Conservation (phyloP, 441 rosid species). For the Daphne laureola region DNA sequence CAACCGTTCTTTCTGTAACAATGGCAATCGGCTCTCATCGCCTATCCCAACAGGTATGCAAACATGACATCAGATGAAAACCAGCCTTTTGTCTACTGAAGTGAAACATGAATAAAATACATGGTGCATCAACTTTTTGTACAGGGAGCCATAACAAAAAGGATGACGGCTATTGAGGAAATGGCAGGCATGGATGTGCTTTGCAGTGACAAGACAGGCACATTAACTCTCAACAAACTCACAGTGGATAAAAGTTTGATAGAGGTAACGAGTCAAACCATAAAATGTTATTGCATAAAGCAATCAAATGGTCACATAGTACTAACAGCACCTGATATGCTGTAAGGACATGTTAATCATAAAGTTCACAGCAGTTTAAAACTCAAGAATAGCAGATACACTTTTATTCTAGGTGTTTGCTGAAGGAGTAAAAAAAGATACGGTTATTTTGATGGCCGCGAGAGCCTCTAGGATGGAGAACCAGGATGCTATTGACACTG, state of each 20-base stretch:
- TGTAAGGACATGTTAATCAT: neutral
- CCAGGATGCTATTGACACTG: conserved; percentile 52
- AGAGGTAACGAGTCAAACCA: conserved; percentile 26
- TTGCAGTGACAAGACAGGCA: conserved; percentile 66
- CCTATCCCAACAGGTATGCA: conserved; percentile 42
- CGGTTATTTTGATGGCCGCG: conserved; percentile 46
- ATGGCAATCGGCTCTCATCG: conserved; percentile 65
- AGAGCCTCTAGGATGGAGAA: conserved; percentile 57
- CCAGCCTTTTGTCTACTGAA: too few relatives aligned
- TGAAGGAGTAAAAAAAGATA: conserved; percentile 39
- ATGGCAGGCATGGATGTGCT: conserved; percentile 69
- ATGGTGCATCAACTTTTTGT: neutral
- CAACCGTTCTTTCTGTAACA: conserved; percentile 54
- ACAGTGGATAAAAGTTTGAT: conserved; percentile 48
- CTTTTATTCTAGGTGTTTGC: conserved; percentile 36
- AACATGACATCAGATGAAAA: neutral
- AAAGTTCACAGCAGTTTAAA: neutral
- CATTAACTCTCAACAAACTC: conserved; percentile 50
- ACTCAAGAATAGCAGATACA: too few relatives aligned
- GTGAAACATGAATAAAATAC: neutral
- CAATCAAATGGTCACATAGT: too few relatives aligned
- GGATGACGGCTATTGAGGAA: conserved; percentile 66
- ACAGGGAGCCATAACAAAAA: conserved; percentile 62
- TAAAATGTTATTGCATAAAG: neutral
- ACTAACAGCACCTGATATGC: too few relatives aligned